These are phyloP conservation scores for Sporothrix luriei DNA, from an alignment of 2,329 filamentous ascomycete genomes.

Conservation along the genomic window DNA sequence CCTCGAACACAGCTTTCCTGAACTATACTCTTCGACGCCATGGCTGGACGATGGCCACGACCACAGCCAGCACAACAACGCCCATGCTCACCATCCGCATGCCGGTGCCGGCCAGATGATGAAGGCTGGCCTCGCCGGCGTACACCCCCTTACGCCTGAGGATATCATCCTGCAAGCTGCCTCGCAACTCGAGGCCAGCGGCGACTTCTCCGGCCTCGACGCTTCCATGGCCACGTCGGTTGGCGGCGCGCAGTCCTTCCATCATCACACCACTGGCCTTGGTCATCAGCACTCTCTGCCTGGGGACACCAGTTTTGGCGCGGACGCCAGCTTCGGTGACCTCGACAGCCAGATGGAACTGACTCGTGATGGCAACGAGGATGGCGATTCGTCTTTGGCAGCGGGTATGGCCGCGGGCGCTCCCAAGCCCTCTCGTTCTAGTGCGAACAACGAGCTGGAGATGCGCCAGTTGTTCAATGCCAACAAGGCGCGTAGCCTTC, in stretches of 20 bases:
- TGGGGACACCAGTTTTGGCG: constrained; percentile 57
- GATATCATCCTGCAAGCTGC: constrained; percentile 63
- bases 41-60: constrained; percentile 51
- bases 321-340: constrained; percentile 59
- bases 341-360: constrained; percentile 61
- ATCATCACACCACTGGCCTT: constrained; percentile 41
- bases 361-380: constrained; percentile 62
- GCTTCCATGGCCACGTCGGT: constrained; percentile 54
- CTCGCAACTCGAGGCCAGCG: constrained; percentile 57
- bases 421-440: constrained; percentile 65
- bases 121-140: constrained; percentile 33
- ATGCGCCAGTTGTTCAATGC: constrained; percentile 73
- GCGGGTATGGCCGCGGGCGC: constrained; percentile 46
- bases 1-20: constrained; percentile 54
- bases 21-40: constrained; percentile 51
- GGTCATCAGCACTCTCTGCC: constrained; percentile 58
- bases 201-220: constrained; percentile 52
- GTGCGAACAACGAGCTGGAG: constrained; percentile 78
- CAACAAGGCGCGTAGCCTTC: constrained; percentile 67
- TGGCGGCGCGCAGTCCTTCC: constrained; percentile 48
- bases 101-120: constrained; percentile 51
- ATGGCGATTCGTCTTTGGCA: constrained; percentile 54
- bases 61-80: constrained; percentile 47
- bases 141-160: constrained; percentile 57
- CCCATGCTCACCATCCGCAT: constrained; percentile 49